A percentile compares a stretch with the other conserved stretches of the same genome.
Conservation (phyloP, 1,139 yeast genomes). For the Blastobotrys buckinghamii region DNA sequence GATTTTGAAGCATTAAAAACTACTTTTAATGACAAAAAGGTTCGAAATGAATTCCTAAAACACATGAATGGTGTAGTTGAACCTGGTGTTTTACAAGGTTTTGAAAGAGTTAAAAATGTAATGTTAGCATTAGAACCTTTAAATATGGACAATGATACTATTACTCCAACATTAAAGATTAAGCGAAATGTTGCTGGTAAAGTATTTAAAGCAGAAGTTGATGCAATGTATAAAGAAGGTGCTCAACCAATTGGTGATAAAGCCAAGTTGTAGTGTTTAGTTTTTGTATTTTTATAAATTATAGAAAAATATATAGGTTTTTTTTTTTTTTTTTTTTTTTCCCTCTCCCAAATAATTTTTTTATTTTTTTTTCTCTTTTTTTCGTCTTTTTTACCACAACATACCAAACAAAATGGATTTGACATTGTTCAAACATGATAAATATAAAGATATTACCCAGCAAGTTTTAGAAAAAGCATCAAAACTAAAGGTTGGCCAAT, state of each 20-base stretch:
- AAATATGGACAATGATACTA: conserved; percentile 52
- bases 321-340: background rate
- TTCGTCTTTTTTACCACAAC: too few relatives aligned
- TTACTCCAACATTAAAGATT: conserved; percentile 74
- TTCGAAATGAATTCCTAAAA: conserved; percentile 30
- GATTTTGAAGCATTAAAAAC: conserved; percentile 29
- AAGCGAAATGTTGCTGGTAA: conserved; percentile 56
- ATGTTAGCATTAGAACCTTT: conserved; percentile 60
- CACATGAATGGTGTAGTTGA: conserved; percentile 31
- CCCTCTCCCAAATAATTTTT: background rate
- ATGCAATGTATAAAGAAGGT: conserved; percentile 58
- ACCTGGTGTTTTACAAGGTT: conserved; percentile 38
- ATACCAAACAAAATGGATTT: conserved; percentile 2
- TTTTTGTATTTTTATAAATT: background rate
- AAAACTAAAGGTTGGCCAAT: conserved; percentile 28
- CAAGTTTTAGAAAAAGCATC: conserved; percentile 18
- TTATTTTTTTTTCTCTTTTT: conserved; percentile 3
- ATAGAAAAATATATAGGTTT: background rate
- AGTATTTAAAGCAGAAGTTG: conserved; percentile 44
- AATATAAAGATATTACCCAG: conserved; percentile 25
- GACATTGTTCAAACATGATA: conserved; percentile 23
- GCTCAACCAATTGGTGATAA: conserved; percentile 21
- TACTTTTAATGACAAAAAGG: conserved; percentile 27
- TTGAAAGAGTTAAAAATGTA: conserved; percentile 62
- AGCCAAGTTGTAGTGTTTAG: conserved; percentile 7